Evolutionary conservation across 2,329 filamentous ascomycete genomes (phyloP).

Genomic region (Purpureocillium takamizusanense): DNA sequence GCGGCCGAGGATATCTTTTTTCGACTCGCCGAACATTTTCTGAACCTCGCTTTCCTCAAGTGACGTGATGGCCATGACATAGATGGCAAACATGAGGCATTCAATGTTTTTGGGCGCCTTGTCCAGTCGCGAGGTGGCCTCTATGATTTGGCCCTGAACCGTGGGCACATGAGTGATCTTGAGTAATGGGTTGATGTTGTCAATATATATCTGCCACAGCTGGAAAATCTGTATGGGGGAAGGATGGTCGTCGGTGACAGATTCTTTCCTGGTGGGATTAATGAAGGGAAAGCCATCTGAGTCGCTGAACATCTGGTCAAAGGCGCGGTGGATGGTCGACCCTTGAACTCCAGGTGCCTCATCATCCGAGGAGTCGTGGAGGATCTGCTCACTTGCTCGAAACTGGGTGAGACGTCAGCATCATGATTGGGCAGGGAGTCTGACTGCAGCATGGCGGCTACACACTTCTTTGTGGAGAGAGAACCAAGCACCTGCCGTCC

Average conservation of each 20-base stretch:
- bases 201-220: slow-evolving; percentile 61
- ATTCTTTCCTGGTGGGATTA: slow-evolving; percentile 33
- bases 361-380: slow-evolving; percentile 48
- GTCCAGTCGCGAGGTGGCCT: slow-evolving; percentile 46
- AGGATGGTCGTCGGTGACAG: slow-evolving; percentile 41
- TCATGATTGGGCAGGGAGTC: not conserved
- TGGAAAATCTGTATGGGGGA: slow-evolving; percentile 50
- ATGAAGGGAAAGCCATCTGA: slow-evolving; percentile 50
- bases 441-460: slow-evolving; percentile 1
- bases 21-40: slow-evolving; percentile 43
- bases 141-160: slow-evolving; percentile 54
- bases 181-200: slow-evolving; percentile 60
- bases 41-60: slow-evolving; percentile 48
- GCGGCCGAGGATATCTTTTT: slow-evolving; percentile 37
- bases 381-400: slow-evolving; percentile 36
- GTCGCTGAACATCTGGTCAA: slow-evolving; percentile 49
- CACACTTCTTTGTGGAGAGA: slow-evolving; percentile 43
- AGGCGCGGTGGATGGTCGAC: slow-evolving; percentile 47
- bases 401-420: slow-evolving; percentile 28
- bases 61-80: slow-evolving; percentile 48
- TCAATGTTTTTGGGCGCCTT: slow-evolving; percentile 49
- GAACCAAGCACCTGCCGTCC: slow-evolving; percentile 28
- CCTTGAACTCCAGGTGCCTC: slow-evolving; percentile 40
- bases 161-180: slow-evolving; percentile 61
- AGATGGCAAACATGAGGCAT: slow-evolving; percentile 60